Evolutionary conservation across 371 early-diverging fungal species (phyloP).

Genomic region (Conidiobolus incongruus): DNA sequence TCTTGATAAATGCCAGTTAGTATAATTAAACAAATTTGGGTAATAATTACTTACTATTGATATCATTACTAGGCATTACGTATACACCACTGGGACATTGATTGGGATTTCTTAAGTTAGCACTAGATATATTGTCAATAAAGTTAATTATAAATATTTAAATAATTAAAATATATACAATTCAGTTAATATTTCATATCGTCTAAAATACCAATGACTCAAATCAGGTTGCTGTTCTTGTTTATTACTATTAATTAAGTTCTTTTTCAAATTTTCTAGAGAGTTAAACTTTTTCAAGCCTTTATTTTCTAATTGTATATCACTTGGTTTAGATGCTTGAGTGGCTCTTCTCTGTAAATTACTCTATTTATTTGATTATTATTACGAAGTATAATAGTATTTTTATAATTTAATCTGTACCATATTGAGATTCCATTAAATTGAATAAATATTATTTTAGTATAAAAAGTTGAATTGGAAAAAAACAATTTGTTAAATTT

Average conservation of each 20-base stretch:
- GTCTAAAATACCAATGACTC: conserved; percentile 5
- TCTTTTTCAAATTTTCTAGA: background rate
- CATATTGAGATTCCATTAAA: too few species aligned
- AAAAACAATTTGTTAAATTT: too few species aligned
- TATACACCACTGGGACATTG: conserved; percentile 73
- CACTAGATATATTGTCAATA: conserved; percentile 18
- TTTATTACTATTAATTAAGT: background rate
- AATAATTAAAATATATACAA: conserved; percentile 11
- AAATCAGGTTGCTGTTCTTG: background rate
- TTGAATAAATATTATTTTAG: too few species aligned
- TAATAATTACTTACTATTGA: conserved; percentile 31
- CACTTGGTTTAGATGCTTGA: too few species aligned
- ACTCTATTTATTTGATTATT: too few species aligned
- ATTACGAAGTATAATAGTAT: too few species aligned
- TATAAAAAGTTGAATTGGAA: too few species aligned
- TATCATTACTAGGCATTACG: conserved; percentile 56
- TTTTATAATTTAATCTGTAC: too few species aligned
- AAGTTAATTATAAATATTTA: conserved; percentile 1
- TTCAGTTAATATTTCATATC: conserved; percentile 32
- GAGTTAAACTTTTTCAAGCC: background rate
- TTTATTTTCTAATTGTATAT: background rate
- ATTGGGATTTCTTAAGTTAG: conserved; percentile 43
- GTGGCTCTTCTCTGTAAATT: too few species aligned
- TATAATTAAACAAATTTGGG: background rate
- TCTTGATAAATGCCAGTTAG: conserved; percentile 13